A percentile compares a stretch with the other conserved stretches of the same genome.
Conservation (phyloP, 768 basidiomycete genomes). For the Tricholoma terreum region DNA sequence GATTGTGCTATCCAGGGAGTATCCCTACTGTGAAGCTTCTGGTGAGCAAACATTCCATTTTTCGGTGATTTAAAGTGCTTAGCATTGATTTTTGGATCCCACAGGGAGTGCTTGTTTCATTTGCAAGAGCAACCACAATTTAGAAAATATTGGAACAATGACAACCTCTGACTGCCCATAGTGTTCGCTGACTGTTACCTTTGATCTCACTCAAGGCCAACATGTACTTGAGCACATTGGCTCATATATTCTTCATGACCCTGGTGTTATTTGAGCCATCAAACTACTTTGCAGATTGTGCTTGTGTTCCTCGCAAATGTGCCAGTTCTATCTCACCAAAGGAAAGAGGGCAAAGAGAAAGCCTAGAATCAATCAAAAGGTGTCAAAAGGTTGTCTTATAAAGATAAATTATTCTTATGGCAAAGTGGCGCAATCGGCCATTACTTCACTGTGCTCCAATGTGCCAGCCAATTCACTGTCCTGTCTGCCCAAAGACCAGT, state of each 20-base stretch:
- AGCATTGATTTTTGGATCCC: too few species aligned
- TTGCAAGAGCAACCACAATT: neutral
- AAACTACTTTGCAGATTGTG: conserved; percentile 21
- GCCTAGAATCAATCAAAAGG: neutral
- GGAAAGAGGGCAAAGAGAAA: conserved; percentile 7
- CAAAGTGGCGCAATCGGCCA: conserved; percentile 6
- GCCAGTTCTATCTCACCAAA: conserved; percentile 13
- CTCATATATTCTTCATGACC: conserved; percentile 18
- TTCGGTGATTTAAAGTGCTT: too few species aligned
- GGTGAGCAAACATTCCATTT: too few species aligned
- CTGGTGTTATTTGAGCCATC: neutral
- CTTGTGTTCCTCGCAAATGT: conserved; percentile 13
- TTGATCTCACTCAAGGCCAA: conserved; percentile 7
- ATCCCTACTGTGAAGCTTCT: conserved; percentile 7
- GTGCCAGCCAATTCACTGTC: conserved; percentile 19
- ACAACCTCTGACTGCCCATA: conserved; percentile 2
- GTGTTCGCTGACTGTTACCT: conserved; percentile 6
- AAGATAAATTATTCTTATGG: conserved; percentile 2
- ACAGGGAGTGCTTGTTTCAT: conserved; percentile 9
- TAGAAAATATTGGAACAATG: neutral
- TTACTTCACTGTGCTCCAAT: conserved; percentile 21
- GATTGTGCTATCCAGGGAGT: neutral
- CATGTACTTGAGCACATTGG: conserved; percentile 18
- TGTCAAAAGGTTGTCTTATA: conserved; percentile 12
- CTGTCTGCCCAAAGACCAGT: conserved; percentile 10